Evolutionary conservation across 192 early-diverging fungal genomes (phyloP), one percentile per base, ranked within the genome.

Genomic region (Thoreauomyces humboldtii): DNA sequence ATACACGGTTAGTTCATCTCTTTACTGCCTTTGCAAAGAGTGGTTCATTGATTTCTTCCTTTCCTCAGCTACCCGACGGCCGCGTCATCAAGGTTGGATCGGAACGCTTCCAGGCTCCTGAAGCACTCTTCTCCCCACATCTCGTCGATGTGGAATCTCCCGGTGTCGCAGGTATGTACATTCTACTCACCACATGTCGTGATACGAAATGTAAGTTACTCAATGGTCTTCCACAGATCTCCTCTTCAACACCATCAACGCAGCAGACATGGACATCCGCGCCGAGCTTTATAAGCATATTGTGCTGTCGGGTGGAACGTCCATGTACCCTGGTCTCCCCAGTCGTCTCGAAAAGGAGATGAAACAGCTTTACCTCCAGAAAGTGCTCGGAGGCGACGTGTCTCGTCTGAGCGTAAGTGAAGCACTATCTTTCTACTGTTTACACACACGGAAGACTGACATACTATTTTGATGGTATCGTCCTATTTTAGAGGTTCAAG

Each of bases 301-400:
- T 74, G 91, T 99, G 31, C 81, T 99, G 19, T 99, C 97, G 33
- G 97, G 97, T 47, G 97, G 97, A 14, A 92, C 94, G 2, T 92
- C 96, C 64, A 98, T 99, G 97, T 98, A 97, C 73, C 94, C 96
- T 6, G 97, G 97, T 63, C 77, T 99, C 35, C 95, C 97, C 25
- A 91, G 86, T 72, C 91, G 97, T 52, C 78, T 99, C 34, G 97
- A 99, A 76, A 98, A 98, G 84, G 97, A 99, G 77, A 72, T 97
- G 57, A 98, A 97, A 73, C 94, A 97, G 75, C 77, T 98, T 43
- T 99, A 98, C 72, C 72, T 98, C 62, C 83, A 87, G 36, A 89
- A 89, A 52, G 94, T 97, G 15, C 84, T 96, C 56, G 80, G 87
- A 42, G 92, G 92, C 35, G 94, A 99, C 76, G 76, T 72, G 7